A percentile compares a stretch with the other conserved stretches of the same genome.
Conservation (phyloP, 1,284 basidiomycete species). For the Cryptococcus sp. region DNA sequence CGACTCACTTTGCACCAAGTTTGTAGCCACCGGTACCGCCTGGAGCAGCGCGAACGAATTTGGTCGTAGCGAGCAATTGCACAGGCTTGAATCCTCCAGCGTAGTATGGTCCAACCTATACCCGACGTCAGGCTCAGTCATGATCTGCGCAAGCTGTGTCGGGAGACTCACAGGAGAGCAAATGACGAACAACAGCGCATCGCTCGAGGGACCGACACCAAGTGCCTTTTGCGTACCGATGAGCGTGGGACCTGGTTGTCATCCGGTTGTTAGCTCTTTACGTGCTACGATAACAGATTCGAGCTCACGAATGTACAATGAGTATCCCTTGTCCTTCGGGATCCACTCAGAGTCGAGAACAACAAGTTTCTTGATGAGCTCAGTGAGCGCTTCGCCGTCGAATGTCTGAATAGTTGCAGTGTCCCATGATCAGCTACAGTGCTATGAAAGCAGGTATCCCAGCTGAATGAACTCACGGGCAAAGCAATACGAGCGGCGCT, state of each 20-base stretch:
- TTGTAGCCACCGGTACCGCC: conserved; percentile 94
- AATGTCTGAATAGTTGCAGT: conserved; percentile 59
- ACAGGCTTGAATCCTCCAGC: conserved; percentile 94
- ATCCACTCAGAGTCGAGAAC: conserved; percentile 89
- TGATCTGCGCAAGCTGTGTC: conserved; percentile 4
- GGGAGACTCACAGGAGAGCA: conserved; percentile 65
- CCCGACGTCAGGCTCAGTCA: not conserved
- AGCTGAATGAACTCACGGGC: conserved; percentile 33
- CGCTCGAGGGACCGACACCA: conserved; percentile 82
- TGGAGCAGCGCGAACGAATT: conserved; percentile 84
- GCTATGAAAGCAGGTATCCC: not conserved
- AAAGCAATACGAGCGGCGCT: conserved; percentile 54
- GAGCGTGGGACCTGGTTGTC: conserved; percentile 55
- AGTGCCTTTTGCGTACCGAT: conserved; percentile 90
- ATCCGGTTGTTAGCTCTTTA: not conserved
- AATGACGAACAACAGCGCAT: conserved; percentile 93
- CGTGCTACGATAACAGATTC: conserved; percentile 6
- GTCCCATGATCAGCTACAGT: not conserved
- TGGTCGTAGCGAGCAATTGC: conserved; percentile 84
- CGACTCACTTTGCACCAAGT: conserved; percentile 71
- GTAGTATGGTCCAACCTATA: conserved; percentile 82
- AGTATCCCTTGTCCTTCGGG: conserved; percentile 83
- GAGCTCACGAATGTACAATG: conserved; percentile 75
- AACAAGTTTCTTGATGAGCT: conserved; percentile 87
- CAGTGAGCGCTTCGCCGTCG: conserved; percentile 73